Conservation (phyloP, 257 asterid species). For the Rehmannia glutinosa region DNA sequence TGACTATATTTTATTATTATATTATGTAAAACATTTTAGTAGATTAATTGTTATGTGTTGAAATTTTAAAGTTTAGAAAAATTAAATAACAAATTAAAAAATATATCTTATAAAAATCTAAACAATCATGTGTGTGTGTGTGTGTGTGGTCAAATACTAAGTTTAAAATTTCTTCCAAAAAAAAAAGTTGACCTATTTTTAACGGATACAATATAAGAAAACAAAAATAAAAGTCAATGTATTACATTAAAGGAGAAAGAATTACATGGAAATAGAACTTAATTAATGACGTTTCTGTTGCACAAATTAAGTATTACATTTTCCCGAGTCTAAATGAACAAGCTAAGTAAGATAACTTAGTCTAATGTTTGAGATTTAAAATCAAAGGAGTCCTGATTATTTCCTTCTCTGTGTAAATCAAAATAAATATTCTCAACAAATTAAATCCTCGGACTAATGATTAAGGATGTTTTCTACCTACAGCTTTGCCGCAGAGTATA, state of each 20-base stretch:
- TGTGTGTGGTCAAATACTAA: too few species aligned
- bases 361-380: conserved; percentile 4
- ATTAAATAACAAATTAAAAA: too few species aligned
- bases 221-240: background rate
- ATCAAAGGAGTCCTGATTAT: background rate
- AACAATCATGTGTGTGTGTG: too few species aligned
- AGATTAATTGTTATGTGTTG: too few species aligned
- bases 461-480: conserved; percentile 29
- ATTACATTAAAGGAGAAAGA: background rate
- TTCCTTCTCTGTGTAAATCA: background rate
- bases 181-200: too few species aligned
- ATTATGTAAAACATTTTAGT: too few species aligned
- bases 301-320: background rate
- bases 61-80: too few species aligned
- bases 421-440: background rate
- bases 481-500: conserved; percentile 67
- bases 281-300: background rate
- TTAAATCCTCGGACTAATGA: background rate
- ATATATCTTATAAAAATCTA: too few species aligned
- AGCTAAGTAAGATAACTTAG: background rate
- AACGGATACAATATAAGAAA: background rate
- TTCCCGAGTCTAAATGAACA: background rate
- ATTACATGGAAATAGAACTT: background rate
- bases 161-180: too few species aligned
- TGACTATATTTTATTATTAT: too few species aligned